These are phyloP conservation scores for Nematodospora valgi DNA, from an alignment of 805 yeast species.

Conservation along the genomic window DNA sequence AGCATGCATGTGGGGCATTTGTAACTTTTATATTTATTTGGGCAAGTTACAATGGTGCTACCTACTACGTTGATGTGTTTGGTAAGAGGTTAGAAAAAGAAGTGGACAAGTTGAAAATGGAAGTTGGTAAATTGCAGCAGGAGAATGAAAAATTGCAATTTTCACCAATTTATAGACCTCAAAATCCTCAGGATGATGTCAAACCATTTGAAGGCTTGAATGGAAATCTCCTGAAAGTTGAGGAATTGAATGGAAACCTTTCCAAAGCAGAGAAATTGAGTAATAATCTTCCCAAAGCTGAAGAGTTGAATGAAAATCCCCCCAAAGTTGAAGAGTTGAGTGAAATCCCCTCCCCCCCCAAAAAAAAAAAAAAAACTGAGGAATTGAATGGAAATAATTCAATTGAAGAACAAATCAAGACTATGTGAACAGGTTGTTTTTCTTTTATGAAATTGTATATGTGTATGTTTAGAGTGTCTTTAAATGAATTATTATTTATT, in stretches of 20 bases:
- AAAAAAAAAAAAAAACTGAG: background rate
- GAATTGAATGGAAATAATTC: too few species aligned
- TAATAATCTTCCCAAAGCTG: too few species aligned
- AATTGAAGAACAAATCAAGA: background rate
- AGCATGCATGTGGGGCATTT: conserved; percentile 63
- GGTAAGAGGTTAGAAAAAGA: conserved; percentile 89
- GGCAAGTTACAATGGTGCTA: conserved; percentile 92
- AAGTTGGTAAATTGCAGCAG: conserved; percentile 61
- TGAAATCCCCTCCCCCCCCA: background rate
- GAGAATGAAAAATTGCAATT: conserved; percentile 17
- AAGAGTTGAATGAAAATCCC: too few species aligned
- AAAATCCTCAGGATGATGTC: conserved; percentile 7
- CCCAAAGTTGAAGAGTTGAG: too few species aligned
- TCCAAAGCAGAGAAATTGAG: too few species aligned
- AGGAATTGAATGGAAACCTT: background rate
- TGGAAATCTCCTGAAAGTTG: background rate
- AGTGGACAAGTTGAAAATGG: conserved; percentile 64
- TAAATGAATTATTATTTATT: too few species aligned
- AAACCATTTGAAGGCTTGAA: conserved; percentile 5
- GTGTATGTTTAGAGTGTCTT: too few species aligned
- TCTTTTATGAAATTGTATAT: too few species aligned
- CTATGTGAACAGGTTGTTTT: background rate
- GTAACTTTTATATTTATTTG: conserved; percentile 68
- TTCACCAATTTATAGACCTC: conserved; percentile 16
- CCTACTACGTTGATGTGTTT: conserved; percentile 87